Conservation (phyloP, 495 filamentous ascomycete species). For the Pyrenula aspistea region DNA sequence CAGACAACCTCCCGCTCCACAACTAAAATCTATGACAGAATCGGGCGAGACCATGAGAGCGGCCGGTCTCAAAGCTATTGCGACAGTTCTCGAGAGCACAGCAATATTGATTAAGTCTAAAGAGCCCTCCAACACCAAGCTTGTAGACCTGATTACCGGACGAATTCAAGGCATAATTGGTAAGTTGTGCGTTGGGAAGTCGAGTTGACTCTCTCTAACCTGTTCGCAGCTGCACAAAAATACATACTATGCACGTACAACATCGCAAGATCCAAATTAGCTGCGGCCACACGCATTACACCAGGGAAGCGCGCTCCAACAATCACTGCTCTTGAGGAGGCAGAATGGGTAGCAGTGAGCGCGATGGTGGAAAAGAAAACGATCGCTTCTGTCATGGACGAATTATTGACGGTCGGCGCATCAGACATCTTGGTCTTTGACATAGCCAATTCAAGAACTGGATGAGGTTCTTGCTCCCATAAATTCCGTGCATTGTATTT, state of each 20-base stretch:
- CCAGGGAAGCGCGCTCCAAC: constrained; percentile 93
- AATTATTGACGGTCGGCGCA: constrained; percentile 67
- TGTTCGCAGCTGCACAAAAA: constrained; percentile 60
- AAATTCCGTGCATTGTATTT: too few relatives aligned
- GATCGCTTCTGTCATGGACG: constrained; percentile 85
- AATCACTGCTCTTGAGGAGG: constrained; percentile 73
- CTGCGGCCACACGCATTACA: constrained; percentile 62
- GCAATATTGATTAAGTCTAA: constrained; percentile 90
- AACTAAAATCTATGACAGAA: too few relatives aligned
- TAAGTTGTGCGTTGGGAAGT: constrained; percentile 30
- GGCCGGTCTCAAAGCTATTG: constrained; percentile 90
- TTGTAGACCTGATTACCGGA: constrained; percentile 70
- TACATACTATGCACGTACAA: constrained; percentile 97
- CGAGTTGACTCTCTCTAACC: not conserved
- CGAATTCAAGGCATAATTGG: constrained; percentile 88
- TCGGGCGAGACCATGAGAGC: constrained; percentile 98
- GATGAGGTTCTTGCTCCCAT: too few relatives aligned
- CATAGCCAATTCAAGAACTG: constrained; percentile 72
- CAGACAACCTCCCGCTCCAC: not conserved
- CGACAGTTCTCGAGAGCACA: constrained; percentile 76
- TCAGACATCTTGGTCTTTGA: constrained; percentile 78
- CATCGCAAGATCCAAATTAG: constrained; percentile 55
- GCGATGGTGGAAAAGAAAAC: constrained; percentile 89
- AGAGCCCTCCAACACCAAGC: constrained; percentile 59
- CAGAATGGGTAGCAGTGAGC: constrained; percentile 85